Base-by-base conservation (phyloP, 2,329 filamentous ascomycete species). In the Apiospora rasikravindrae region DNA sequence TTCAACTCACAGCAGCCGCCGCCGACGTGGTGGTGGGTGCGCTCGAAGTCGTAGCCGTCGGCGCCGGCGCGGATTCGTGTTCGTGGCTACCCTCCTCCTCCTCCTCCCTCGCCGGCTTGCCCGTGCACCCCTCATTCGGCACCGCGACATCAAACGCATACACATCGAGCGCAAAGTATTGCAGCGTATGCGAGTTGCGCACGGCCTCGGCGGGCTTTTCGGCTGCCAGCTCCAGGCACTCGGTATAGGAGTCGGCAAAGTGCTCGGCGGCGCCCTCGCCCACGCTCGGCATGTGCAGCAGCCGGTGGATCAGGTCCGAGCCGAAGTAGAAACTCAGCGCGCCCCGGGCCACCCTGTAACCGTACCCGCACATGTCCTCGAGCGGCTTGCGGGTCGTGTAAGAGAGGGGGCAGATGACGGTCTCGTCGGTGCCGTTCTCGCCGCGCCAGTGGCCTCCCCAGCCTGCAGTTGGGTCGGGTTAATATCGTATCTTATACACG, bases 381-480 rank as follows among this genome's bases (percentile, higher is more conserved):
- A 93, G 86, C 26, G 85, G 86, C 47, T 85, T 86, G 68, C 91
- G 89, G 67, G 85, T 85, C 49, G 82, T 77, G 80, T 89, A 93
- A 1, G 90, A 92, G 1, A 88, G 83, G 6, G 87, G 85, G 81
- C 91, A 93, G 80, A 93, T 93, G 75, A 93, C 91, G 2, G 91
- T 93, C 80, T 93, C 91, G 0, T 85, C 81, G 2, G 90, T 90
- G 2, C 87, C 91, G 73, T 93, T 93, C 37, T 80, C 77, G 61
- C 91, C 91, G 71, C 92, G 88, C 88, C 88, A 92, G 83, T 93
- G 91, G 45, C 91, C 91, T 66, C 85, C 91, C 87, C 88, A 93
- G 69, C 83, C 90, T 92, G 53, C 69, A 5, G 22, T 26, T 26
- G 8, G 13, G 2, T 37, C 11, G 29, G 10, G 13, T 37, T 19